phyloP scores from a whole-genome alignment of 2,329 filamentous ascomycete species.

The Blumeria hordei region DNA sequence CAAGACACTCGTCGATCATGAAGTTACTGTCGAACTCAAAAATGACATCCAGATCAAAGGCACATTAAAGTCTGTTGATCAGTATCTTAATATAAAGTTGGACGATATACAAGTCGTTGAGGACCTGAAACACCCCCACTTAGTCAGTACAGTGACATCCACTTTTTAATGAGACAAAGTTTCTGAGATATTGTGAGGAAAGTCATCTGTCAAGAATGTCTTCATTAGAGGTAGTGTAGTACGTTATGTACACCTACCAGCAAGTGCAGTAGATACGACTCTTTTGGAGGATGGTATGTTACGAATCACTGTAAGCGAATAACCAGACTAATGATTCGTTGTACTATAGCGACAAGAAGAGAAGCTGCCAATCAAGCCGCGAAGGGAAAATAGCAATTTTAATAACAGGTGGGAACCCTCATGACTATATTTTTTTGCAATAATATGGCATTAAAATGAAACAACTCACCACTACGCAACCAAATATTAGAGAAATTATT shows the following conservation, averaged over 20 bases:
- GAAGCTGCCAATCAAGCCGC: constrained; percentile 2
- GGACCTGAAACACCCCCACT: constrained; percentile 80
- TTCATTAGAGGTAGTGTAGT: constrained; percentile 56
- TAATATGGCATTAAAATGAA: too few species aligned
- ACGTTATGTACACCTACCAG: constrained; percentile 47
- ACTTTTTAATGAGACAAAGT: background rate
- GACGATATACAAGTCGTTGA: constrained; percentile 87
- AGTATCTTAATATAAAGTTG: constrained; percentile 97
- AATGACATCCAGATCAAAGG: constrained; percentile 96
- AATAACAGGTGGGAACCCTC: too few species aligned
- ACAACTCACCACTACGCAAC: too few species aligned
- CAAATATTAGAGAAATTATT: too few species aligned
- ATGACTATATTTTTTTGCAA: too few species aligned
- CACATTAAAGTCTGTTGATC: constrained; percentile 88
- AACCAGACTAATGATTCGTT: background rate
- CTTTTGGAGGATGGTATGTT: constrained; percentile 42
- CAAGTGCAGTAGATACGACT: constrained; percentile 41
- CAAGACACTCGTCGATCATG: constrained; percentile 92
- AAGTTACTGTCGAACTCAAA: constrained; percentile 96
- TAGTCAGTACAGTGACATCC: constrained; percentile 27
- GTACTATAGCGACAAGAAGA: constrained; percentile 1
- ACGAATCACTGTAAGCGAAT: background rate
- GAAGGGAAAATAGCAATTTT: background rate
- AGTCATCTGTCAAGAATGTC: constrained; percentile 53
- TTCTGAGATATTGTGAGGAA: constrained; percentile 2